These are phyloP conservation scores for Catunica adiposa DNA, from an alignment of 2,329 filamentous ascomycete genomes.

Conservation along the genomic window DNA sequence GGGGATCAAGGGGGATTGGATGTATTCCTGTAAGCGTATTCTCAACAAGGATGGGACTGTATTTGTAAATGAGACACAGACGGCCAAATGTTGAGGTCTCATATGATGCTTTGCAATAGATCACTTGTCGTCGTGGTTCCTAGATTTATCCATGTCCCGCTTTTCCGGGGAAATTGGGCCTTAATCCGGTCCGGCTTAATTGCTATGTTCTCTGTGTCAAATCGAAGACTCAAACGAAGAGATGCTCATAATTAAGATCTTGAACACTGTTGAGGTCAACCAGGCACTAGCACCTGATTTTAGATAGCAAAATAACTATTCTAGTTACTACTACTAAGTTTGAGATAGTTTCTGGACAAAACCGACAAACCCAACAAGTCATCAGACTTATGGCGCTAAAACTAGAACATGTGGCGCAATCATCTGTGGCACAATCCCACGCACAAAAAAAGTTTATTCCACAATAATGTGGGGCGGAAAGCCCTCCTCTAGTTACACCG, in stretches of 20 bases:
- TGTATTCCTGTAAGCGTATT: too few relatives aligned
- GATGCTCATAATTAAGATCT: background rate
- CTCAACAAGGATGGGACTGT: too few relatives aligned
- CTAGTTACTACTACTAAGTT: too few relatives aligned
- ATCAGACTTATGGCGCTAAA: background rate
- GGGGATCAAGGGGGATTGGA: too few relatives aligned
- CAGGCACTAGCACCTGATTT: too few relatives aligned
- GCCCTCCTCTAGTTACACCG: conserved; percentile 8
- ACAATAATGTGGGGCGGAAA: conserved; percentile 4
- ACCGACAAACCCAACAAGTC: too few relatives aligned
- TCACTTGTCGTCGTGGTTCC: background rate
- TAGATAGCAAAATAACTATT: too few relatives aligned
- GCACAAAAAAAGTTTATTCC: conserved; percentile 6
- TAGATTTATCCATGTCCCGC: background rate
- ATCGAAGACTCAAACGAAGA: background rate
- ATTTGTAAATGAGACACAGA: too few relatives aligned
- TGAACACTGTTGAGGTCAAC: background rate
- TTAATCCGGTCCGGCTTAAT: background rate
- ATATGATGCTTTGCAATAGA: too few relatives aligned
- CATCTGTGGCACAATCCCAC: background rate
- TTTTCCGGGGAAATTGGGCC: background rate
- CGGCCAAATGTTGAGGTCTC: too few relatives aligned
- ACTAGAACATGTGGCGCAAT: background rate
- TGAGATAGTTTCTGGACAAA: too few relatives aligned
- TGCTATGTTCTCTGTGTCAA: background rate